phyloP scores from a whole-genome alignment of 1,284 basidiomycete genomes.

The Cerioporus squamosus region DNA sequence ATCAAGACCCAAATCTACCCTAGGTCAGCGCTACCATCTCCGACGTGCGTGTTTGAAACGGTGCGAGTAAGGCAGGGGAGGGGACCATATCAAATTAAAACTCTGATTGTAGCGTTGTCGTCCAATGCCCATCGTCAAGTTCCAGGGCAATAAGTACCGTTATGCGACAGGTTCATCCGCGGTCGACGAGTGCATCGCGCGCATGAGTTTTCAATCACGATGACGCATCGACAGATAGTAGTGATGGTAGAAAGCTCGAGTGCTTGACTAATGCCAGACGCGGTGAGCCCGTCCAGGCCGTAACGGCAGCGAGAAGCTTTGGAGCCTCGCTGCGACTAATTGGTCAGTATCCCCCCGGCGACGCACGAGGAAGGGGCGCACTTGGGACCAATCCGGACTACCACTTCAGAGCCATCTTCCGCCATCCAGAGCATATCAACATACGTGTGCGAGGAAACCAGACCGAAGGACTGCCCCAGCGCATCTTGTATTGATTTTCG shows the following conservation, averaged over 20 bases:
- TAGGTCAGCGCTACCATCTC: no score
- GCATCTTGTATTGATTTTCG: conserved; percentile 49
- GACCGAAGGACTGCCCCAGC: conserved; percentile 46
- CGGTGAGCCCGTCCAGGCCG: conserved; percentile 33
- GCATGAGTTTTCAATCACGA: neutral
- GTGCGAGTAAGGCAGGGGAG: no score
- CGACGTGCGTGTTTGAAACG: no score
- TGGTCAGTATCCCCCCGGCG: neutral
- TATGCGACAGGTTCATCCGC: no score
- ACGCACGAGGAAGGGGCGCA: conserved; percentile 9
- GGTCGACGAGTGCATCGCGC: no score
- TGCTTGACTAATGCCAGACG: conserved; percentile 34
- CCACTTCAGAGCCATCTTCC: conserved; percentile 36
- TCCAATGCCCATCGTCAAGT: no score
- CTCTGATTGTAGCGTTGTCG: no score
- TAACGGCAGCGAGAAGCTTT: conserved; percentile 44
- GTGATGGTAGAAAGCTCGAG: neutral
- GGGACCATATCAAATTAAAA: no score
- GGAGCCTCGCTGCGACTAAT: conserved; percentile 40
- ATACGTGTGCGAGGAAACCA: conserved; percentile 43
- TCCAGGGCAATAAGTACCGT: no score
- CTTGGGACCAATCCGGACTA: conserved; percentile 41
- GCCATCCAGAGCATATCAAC: conserved; percentile 46
- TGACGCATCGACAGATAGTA: neutral
- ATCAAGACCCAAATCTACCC: no score